Conservation (phyloP, 2,329 filamentous ascomycete species). For the Ceratocystis huliohia region DNA sequence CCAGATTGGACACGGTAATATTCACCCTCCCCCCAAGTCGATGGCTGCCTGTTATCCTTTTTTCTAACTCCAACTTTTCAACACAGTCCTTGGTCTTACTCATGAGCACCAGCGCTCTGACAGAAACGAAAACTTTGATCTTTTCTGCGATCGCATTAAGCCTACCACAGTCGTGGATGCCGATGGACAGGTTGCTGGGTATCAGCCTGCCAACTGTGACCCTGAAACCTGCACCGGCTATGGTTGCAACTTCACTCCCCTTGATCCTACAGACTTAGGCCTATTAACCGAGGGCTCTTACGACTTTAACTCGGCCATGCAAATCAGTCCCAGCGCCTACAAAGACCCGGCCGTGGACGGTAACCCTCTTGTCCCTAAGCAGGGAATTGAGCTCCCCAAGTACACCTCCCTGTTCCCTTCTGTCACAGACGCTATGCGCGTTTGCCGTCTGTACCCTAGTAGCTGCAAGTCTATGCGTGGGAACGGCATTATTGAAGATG, state of each 20-base stretch:
- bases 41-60: too few relatives aligned
- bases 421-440: conserved; percentile 5
- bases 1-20: conserved; percentile 20
- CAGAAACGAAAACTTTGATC: conserved; percentile 6
- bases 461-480: conserved; percentile 13
- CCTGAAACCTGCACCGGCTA: conserved; percentile 16
- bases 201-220: conserved; percentile 8
- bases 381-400: background rate
- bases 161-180: background rate
- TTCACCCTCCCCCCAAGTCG: background rate
- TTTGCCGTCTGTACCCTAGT: conserved; percentile 13
- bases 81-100: conserved; percentile 16
- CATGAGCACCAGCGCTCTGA: conserved; percentile 19
- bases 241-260: conserved; percentile 16
- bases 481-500: conserved; percentile 16
- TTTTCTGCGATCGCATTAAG: conserved; percentile 13
- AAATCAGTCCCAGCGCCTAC: conserved; percentile 11
- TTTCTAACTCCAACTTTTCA: background rate
- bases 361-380: background rate
- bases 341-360: background rate
- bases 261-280: background rate
- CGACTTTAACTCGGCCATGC: conserved; percentile 19
- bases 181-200: background rate
- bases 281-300: conserved; percentile 5
- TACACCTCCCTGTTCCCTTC: conserved; percentile 7